Base-by-base conservation (phyloP, 129 eudicot species). In the Artemisia argyi region DNA sequence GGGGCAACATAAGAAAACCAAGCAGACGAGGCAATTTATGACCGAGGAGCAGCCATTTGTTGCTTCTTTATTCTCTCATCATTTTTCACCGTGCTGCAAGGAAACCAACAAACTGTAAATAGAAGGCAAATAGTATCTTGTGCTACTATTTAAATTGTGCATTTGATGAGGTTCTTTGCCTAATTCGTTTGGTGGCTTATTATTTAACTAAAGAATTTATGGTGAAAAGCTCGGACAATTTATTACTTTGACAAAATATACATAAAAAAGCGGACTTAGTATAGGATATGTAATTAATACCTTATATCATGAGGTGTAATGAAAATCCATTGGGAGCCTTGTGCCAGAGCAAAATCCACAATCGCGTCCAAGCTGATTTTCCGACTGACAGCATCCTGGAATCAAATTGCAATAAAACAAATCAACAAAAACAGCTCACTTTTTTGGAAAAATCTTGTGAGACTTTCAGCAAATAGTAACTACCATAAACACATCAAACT, bases 401-500 rank as follows among this genome's bases (percentile, higher is more conserved):
- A 68, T 51, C 55, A 42, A 68, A 66, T 22, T 55, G 50, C 60
- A 70, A 12, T 35, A n/a, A 2, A n/a, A 20, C 12, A 30, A 65
- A 14, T 9, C 0, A 7, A 1, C n/a, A 44, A 18, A 64, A 65
- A 12, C 30, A 9, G 28, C 18, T 44, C 16, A 65, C 42, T 0
- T 47, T 14, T 72, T 71, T 13, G 28, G 20, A 18, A 39, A 56
- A 39, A 39, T 42, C 13, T 44, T 3, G 24, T 11, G 13, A 0
- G 42, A 50, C 46, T 65, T 66, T 39, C 16, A 51, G 26, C 1
- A 14, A 5, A 70, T 18, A 71, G 18, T 8, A 73, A 74, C 39
- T 78, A 94, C 98, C 98, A 94, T 94, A 84, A 94, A 94, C 53
- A 94, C 98, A 79, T 94, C 98, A 87, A 94, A 94, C 73, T 94